These are phyloP conservation scores for Wolfiporia cocos DNA, from an alignment of 1,284 basidiomycete genomes.

Conservation along the genomic window DNA sequence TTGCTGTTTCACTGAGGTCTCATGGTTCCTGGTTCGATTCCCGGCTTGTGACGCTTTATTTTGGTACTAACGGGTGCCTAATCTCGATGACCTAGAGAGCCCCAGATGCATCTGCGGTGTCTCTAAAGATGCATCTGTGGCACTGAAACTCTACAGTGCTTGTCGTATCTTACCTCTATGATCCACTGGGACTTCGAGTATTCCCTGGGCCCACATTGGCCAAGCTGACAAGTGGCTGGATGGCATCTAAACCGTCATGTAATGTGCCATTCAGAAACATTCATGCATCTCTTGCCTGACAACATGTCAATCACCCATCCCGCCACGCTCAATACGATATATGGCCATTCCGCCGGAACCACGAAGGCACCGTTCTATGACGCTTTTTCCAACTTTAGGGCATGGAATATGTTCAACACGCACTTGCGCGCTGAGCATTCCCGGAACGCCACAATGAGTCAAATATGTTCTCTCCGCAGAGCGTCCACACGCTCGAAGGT, in stretches of 20 bases:
- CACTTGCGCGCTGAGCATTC: constrained; percentile 69
- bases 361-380: constrained; percentile 73
- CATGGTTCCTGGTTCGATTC: too few species aligned
- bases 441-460: constrained; percentile 80
- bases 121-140: too few species aligned
- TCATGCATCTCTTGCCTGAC: constrained; percentile 79
- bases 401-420: constrained; percentile 43
- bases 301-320: constrained; percentile 80
- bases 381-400: constrained; percentile 50
- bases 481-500: too few species aligned
- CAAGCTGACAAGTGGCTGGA: constrained; percentile 70
- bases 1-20: too few species aligned
- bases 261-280: constrained; percentile 39
- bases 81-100: too few species aligned
- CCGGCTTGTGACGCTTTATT: too few species aligned
- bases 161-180: constrained; percentile 50
- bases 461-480: too few species aligned
- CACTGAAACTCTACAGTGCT: too few species aligned
- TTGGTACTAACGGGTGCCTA: too few species aligned
- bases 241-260: constrained; percentile 21
- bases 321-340: constrained; percentile 62
- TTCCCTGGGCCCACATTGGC: constrained; percentile 73
- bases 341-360: constrained; percentile 69
- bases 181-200: constrained; percentile 45
- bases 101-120: too few species aligned